Conservation (phyloP, 108 stramenopile species). For the Discostella pseudostelligera region DNA sequence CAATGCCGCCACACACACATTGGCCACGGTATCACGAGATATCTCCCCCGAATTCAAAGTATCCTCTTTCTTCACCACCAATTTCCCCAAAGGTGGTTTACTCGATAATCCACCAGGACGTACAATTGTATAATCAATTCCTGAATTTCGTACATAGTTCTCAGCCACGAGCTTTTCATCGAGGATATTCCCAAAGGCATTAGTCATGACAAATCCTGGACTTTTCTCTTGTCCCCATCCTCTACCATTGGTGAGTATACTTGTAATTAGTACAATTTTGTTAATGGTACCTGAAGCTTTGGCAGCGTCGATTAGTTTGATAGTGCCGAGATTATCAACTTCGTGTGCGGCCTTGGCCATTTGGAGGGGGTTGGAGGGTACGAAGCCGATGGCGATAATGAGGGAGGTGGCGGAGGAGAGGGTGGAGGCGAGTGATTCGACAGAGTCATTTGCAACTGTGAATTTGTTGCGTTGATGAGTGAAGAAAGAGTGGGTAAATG, state of each 20-base stretch:
- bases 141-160: constrained; percentile 54
- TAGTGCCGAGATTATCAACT: constrained; percentile 82
- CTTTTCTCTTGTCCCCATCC: constrained; percentile 80
- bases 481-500: too few species aligned
- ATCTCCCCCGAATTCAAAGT: constrained; percentile 77
- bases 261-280: constrained; percentile 79
- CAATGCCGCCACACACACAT: constrained; percentile 79
- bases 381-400: constrained; percentile 77
- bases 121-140: constrained; percentile 85
- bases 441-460: constrained; percentile 42
- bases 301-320: constrained; percentile 75
- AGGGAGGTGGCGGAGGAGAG: constrained; percentile 61
- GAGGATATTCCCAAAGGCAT: constrained; percentile 81
- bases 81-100: constrained; percentile 59
- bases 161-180: constrained; percentile 83
- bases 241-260: constrained; percentile 77
- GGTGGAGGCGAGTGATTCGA: constrained; percentile 46
- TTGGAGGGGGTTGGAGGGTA: constrained; percentile 76
- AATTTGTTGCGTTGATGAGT: too few species aligned
- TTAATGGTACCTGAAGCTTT: constrained; percentile 59
- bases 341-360: constrained; percentile 77
- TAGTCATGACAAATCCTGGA: constrained; percentile 79
- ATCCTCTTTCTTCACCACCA: constrained; percentile 69
- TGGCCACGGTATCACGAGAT: constrained; percentile 78
- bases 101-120: constrained; percentile 82